Base-by-base conservation (phyloP, 768 basidiomycete genomes). In the Collybia sp. region DNA sequence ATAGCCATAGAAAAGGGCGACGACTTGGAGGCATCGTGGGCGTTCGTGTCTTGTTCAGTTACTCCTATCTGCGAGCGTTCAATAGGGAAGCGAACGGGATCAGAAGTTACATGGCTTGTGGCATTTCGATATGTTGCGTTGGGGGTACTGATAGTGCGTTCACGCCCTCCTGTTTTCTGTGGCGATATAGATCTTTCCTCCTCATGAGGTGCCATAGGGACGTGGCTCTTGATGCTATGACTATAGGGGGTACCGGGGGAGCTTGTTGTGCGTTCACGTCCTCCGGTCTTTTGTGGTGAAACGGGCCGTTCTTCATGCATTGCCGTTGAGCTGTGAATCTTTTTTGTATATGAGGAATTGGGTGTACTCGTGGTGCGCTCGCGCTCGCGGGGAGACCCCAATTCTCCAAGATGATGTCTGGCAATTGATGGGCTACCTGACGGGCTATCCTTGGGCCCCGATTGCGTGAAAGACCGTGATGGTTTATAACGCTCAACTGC, bases 211-310 rank as follows among this genome's bases (percentile, higher is more conserved):
- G 17, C 32, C 36, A 13, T 36, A 16, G 19, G 39, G 15, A 20
- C 10, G 34, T 8, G 43, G 25, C 25, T 25, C 25, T 25, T 25
- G 4, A 4, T 25, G 25, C 25, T 25, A 25, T 25, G 8, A 25
- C 25, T 25, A 8, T 25, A 25, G 25, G 25, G 25, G 8, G 25
- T 25, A 25, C 25, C 43, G 20, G 61, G 51, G 25, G 49, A 55
- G 58, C 59, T 78, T 38, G 68, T 63, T 15, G 67, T 70, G 32
- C 71, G 71, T 44, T 72, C 68, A 15, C 71, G 70, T 4, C 33
- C 13, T 17, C 44, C 45, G 12, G 38, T 30, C 40, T 37, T 25
- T 19, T 40, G 40, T 31, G 44, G 25, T 18, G 12, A n/a, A 19
- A 47, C 40, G 2, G 46, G 40, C 30, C 30, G 40, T 13, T 30